These are phyloP conservation scores for Areca catechu DNA, from an alignment of 176 grass and related monocot genomes.

Conservation along the genomic window DNA sequence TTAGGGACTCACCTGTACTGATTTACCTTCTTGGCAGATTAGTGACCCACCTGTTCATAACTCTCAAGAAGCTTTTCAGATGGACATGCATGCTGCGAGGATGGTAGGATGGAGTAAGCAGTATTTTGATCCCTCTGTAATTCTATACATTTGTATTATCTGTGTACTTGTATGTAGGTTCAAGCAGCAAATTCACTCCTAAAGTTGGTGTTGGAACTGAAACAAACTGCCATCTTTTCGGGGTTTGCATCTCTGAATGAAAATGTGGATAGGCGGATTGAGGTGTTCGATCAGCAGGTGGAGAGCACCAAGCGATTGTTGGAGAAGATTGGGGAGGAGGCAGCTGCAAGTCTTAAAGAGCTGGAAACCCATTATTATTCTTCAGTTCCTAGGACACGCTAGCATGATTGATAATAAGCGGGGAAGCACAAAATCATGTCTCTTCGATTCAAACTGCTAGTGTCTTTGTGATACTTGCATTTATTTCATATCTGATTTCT, in stretches of 20 bases:
- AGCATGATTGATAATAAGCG: slow-evolving; percentile 24
- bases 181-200: slow-evolving; percentile 70
- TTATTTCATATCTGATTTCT: too few relatives aligned
- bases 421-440: too few relatives aligned
- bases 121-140: too few relatives aligned
- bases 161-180: slow-evolving; percentile 38
- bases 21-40: slow-evolving; percentile 26
- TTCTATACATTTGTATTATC: background rate
- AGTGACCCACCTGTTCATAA: slow-evolving; percentile 76
- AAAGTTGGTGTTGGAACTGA: slow-evolving; percentile 83
- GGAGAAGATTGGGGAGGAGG: slow-evolving; percentile 75
- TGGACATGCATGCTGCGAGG: slow-evolving; percentile 47
- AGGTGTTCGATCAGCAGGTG: slow-evolving; percentile 44
- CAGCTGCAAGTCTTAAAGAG: slow-evolving; percentile 71
- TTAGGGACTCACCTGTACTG: background rate
- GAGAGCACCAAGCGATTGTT: slow-evolving; percentile 71
- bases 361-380: slow-evolving; percentile 84
- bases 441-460: too few relatives aligned
- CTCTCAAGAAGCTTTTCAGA: slow-evolving; percentile 48
- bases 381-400: slow-evolving; percentile 35
- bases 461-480: too few relatives aligned
- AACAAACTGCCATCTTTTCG: slow-evolving; percentile 91
- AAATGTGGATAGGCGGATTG: slow-evolving; percentile 71
- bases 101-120: slow-evolving; percentile 2
- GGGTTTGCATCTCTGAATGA: slow-evolving; percentile 76